These are phyloP conservation scores for Naganishia sp. DNA, from an alignment of 1,284 basidiomycete species.

Conservation along the genomic window DNA sequence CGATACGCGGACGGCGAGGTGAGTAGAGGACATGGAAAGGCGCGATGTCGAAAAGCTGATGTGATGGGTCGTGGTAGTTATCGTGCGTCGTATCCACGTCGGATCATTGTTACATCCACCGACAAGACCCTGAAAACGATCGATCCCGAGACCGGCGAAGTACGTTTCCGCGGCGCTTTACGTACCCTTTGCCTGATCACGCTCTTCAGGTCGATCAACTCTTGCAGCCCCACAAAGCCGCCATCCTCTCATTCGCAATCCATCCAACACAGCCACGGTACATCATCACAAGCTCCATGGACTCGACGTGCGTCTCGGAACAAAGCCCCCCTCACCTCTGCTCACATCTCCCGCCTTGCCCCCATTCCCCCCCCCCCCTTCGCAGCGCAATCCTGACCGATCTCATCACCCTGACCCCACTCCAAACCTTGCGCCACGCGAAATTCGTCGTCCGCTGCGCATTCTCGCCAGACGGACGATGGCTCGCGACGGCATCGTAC, in stretches of 20 bases:
- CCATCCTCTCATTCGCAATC: slow-evolving; percentile 47
- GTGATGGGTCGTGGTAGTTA: slow-evolving; percentile 36
- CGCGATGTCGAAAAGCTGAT: not conserved
- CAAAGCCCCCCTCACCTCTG: not conserved
- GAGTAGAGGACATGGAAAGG: slow-evolving; percentile 30
- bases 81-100: slow-evolving; percentile 30
- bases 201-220: slow-evolving; percentile 42
- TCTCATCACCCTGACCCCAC: slow-evolving; percentile 41
- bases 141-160: slow-evolving; percentile 73
- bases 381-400: slow-evolving; percentile 47
- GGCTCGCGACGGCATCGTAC: slow-evolving; percentile 51
- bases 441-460: slow-evolving; percentile 52
- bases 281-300: slow-evolving; percentile 51
- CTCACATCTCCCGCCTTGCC: slow-evolving; percentile 7
- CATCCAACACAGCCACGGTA: slow-evolving; percentile 51
- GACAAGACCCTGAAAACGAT: slow-evolving; percentile 76
- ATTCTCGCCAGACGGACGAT: slow-evolving; percentile 47
- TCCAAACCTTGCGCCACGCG: slow-evolving; percentile 47
- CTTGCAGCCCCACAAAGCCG: slow-evolving; percentile 48
- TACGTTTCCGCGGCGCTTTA: slow-evolving; percentile 33
- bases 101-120: slow-evolving; percentile 75
- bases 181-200: not conserved
- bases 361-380: too few relatives aligned
- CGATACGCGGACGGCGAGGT: slow-evolving; percentile 47
- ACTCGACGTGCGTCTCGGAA: slow-evolving; percentile 46